Evolutionary conservation across 2,329 filamentous ascomycete species (phyloP).

Genomic region (Colletotrichum sp.): DNA sequence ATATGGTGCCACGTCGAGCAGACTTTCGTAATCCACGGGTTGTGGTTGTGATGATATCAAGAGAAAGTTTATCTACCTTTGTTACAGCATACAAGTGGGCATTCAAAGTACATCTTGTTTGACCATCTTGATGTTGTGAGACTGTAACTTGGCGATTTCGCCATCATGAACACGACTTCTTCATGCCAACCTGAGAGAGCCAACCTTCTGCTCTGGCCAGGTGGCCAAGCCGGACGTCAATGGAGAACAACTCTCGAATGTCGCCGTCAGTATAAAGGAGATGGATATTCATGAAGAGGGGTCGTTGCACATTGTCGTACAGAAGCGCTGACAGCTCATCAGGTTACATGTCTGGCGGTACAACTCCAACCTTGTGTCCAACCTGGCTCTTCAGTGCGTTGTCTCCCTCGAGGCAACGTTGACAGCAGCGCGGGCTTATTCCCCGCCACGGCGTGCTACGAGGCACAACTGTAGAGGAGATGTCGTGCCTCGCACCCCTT

Average conservation of each 20-base stretch:
- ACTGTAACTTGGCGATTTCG: neutral
- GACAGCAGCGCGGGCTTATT: neutral
- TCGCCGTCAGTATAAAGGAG: neutral
- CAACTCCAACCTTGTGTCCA: neutral
- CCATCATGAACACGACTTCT: neutral
- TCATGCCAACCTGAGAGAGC: neutral
- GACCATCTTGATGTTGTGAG: neutral
- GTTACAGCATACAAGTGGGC: neutral
- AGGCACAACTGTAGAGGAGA: neutral
- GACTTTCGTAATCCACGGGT: neutral
- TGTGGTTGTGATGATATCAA: neutral
- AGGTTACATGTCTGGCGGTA: neutral
- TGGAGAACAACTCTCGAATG: neutral
- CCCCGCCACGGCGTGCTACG: neutral
- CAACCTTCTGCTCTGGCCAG: neutral
- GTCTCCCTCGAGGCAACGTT: neutral
- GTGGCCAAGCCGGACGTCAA: neutral
- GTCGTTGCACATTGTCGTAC: neutral
- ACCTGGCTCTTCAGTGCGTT: neutral
- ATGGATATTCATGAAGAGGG: neutral
- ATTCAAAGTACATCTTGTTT: neutral
- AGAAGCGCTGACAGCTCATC: neutral
- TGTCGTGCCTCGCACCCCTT: neutral
- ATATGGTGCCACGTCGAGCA: neutral
- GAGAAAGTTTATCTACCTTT: neutral